Base-by-base conservation (phyloP, 345 rosid species). In the Tarenaya hassleriana region DNA sequence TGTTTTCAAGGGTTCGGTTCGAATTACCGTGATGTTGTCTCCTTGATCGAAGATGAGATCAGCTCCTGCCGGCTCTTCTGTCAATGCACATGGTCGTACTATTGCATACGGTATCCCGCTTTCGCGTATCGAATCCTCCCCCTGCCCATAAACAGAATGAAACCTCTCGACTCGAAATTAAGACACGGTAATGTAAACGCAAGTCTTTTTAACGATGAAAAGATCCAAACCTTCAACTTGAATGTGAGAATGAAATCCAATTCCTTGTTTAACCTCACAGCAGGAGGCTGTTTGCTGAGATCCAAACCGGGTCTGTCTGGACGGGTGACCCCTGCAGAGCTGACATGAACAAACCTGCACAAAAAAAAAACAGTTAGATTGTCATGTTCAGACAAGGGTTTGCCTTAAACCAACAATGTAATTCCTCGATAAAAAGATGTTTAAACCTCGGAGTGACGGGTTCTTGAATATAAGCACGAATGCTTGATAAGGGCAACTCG, bases 31-130 rank as follows among this genome's bases (percentile, higher is more conserved):
- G 42, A 87, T 80, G 64, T 84, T 79, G 77, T 87, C 98, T 69
- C 96, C 96, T 76, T 87, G 96, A 49, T 87, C 92, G 24, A 91
- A 87, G 33, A 91, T 78, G 62, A 91, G 92, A 65, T 84, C 89
- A 14, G 94, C 96, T 55, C 95, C 98, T 7, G 96, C 95, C 60
- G 98, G 98, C 70, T 87, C 98, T 73, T 87, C 95, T 11, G 98
- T 87, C 58, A 91, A 64, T 31, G 95, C 96, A 47, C 96, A 84
- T 32, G 98, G 95, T 73, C 98, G 72, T 43, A 91, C 81, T 60
- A 91, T 91, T 16, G 95, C 63, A 55, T 65, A 87, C 7, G 96
- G 96, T 18, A 91, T 76, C 64, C 95, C 95, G 40, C 98, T 87
- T 39, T 91, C 84, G 3, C 95, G 82, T 51, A 91, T 70, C 55